Base-by-base conservation (phyloP, 2,329 filamentous ascomycete species). In the Alternaria consortialis region DNA sequence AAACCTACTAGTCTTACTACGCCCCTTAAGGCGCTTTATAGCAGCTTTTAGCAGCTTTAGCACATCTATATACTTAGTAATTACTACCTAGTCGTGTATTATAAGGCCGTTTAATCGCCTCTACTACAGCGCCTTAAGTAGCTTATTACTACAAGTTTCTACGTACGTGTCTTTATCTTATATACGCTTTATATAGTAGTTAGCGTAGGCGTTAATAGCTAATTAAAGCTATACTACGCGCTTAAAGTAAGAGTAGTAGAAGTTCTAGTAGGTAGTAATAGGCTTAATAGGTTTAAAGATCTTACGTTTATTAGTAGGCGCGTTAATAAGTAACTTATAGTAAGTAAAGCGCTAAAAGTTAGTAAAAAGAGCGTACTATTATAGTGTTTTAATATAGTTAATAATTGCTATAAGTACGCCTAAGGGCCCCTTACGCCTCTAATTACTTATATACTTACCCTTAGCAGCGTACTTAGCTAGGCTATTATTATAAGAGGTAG, bases 351-450 rank as follows among this genome's bases (percentile, higher is more conserved):
- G 11, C 6, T 42, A 11, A 13, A 42, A 42, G 8, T 23, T 12
- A 2, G 31, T n/a, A 46, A 62, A 58, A 37, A 54, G 44, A 23
- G 27, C 48, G 32, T 56, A 23, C 37, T 62, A 36, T 27, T 62
- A 32, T n/a, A n/a, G 54, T 31, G 43, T 61, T 57, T 58, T 61
- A 20, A 61, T 61, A 25, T 61, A 53, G 32, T 39, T 57, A 17
- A 57, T 43, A 7, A 61, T 39, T 4, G 2, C 20, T 7, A 61
- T 13, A 34, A 61, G 58, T 15, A 57, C 40, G 9, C 53, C 53
- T 20, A 61, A 29, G 7, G 39, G 47, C 2, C 52, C 37, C 39
- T 60, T 7, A 0, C 42, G 3, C 3, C 53, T 52, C 58, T 39
- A 60, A 3, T 8, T n/a, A 1, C 7, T 3, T 6, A 51, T 15